phyloP scores from a whole-genome alignment of 2,329 filamentous ascomycete species.

The Coniella vitis region DNA sequence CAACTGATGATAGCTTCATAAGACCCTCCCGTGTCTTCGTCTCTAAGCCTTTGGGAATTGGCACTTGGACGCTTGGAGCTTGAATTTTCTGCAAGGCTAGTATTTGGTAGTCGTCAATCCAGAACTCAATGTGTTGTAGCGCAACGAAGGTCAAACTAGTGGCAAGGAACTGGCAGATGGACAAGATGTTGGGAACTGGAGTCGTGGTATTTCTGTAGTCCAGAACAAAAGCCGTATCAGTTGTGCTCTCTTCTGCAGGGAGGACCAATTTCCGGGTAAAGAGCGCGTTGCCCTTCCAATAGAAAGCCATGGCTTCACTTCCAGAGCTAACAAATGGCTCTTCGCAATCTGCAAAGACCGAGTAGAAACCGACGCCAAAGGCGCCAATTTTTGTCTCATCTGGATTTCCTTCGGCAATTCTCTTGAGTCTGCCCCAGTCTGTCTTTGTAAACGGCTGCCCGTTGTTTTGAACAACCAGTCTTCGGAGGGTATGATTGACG shows the following conservation, averaged over 20 bases:
- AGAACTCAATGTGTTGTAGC: constrained; percentile 79
- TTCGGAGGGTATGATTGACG: constrained; percentile 75
- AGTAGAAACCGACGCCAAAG: constrained; percentile 98
- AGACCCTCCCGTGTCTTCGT: constrained; percentile 77
- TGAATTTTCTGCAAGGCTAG: constrained; percentile 76
- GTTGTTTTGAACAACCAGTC: constrained; percentile 89
- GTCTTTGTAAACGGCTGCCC: constrained; percentile 81
- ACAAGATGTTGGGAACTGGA: constrained; percentile 77
- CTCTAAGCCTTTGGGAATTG: constrained; percentile 72
- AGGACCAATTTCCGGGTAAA: constrained; percentile 83
- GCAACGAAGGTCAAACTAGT: constrained; percentile 96
- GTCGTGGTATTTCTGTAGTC: constrained; percentile 88
- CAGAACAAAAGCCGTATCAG: constrained; percentile 84
- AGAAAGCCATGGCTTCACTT: constrained; percentile 91
- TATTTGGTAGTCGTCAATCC: constrained; percentile 80
- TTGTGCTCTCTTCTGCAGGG: constrained; percentile 56
- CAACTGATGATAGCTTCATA: constrained; percentile 79
- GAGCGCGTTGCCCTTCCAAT: constrained; percentile 97
- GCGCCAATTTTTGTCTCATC: constrained; percentile 99
- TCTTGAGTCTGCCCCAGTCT: constrained; percentile 89
- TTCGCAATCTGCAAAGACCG: constrained; percentile 96
- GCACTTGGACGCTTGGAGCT: constrained; percentile 66
- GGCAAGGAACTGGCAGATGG: constrained; percentile 83
- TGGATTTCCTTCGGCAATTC: constrained; percentile 97
- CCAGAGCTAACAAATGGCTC: constrained; percentile 95